Evolutionary conservation across 2,329 filamentous ascomycete genomes (phyloP), one percentile per base, ranked within the genome.

Genomic region (Clonostachys rhizophaga): DNA sequence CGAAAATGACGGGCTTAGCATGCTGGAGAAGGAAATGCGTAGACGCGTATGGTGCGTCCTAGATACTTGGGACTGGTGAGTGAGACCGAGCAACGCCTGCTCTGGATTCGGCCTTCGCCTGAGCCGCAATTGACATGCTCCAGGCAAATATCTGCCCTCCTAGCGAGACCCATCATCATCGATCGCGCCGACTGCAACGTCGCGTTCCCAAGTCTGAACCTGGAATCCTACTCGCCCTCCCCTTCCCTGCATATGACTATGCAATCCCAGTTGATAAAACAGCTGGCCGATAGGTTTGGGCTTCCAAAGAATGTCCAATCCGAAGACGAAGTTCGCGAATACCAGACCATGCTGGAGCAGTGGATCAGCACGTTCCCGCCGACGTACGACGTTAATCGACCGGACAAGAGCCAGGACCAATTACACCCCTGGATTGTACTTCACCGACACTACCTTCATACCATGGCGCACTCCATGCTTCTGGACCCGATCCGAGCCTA

Each of bases 371-470:
- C 62, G 6, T 64, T 75, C n/a, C 72, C 71, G 0, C 55, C 64
- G 1, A 57, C 69, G 1, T 74, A 70, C 48, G 56, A 60, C 17
- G 50, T 72, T 30, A 55, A 60, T 6, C 51, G 66, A 40, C 63
- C 72, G 0, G 47, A 49, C 33, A 37, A 9, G 8, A 36, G 36
- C 12, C 16, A 17, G 6, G 75, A 79, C 48, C 51, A 54, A 5
- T 51, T 58, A 5, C 60, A 70, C 48, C 62, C 64, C 1, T 75
- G 73, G 57, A 66, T 75, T 16, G 57, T 67, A 3, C 60, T 72
- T 34, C 75, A 79, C 44, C 69, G 75, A 8, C 62, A 64, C 42
- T 67, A 74, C 47, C 52, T 78, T 4, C 69, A 73, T 43, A 69
- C 64, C 14, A 67, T 72, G 49, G 62, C 67, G 10, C 68, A 71